phyloP scores from a whole-genome alignment of 2,329 filamentous ascomycete genomes.

The Xylariales sp. region DNA sequence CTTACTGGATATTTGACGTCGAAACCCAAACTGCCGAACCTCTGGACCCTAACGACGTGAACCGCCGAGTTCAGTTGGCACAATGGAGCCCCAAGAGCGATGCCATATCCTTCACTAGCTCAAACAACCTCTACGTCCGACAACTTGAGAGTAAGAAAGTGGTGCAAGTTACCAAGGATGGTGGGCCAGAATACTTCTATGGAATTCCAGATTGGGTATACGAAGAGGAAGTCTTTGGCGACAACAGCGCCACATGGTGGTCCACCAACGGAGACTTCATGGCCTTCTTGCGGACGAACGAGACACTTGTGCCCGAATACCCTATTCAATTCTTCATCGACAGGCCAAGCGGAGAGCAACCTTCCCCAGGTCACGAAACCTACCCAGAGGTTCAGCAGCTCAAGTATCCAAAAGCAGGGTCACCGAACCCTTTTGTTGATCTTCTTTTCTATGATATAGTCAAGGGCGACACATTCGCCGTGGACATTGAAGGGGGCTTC shows the following conservation, averaged over 20 bases:
- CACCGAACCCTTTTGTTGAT: conserved; percentile 90
- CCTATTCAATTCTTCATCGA: conserved; percentile 94
- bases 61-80: conserved; percentile 81
- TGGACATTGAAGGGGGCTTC: conserved; percentile 82
- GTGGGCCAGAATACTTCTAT: conserved; percentile 90
- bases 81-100: conserved; percentile 90
- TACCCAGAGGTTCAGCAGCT: conserved; percentile 93
- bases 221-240: conserved; percentile 83
- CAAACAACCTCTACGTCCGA: conserved; percentile 91
- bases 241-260: conserved; percentile 93
- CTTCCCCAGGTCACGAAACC: conserved; percentile 78
- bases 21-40: conserved; percentile 80
- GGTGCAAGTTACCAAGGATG: conserved; percentile 84
- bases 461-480: conserved; percentile 80
- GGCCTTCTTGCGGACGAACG: conserved; percentile 93
- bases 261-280: conserved; percentile 88
- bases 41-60: conserved; percentile 75
- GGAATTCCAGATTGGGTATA: conserved; percentile 98
- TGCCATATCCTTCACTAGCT: conserved; percentile 86
- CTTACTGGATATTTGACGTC: conserved; percentile 95
- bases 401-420: conserved; percentile 97
- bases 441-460: conserved; percentile 88
- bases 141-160: conserved; percentile 68
- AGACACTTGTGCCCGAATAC: conserved; percentile 90
- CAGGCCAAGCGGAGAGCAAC: conserved; percentile 79